phyloP scores from a whole-genome alignment of 257 asterid species.

The Cordia subcordata region DNA sequence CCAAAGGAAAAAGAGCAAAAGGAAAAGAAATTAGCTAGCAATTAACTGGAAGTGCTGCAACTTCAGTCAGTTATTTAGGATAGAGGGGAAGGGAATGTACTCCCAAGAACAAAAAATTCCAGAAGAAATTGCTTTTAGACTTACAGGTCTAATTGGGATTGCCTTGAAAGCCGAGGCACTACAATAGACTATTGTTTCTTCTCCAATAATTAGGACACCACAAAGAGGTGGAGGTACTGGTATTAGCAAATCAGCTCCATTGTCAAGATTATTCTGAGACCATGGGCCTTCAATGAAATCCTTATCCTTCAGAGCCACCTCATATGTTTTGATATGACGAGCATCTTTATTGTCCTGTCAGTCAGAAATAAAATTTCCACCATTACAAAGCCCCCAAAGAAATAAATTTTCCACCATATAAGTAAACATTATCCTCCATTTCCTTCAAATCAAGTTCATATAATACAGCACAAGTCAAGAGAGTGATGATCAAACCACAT shows the following conservation, averaged over 20 bases:
- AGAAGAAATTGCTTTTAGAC: slow-evolving; percentile 27
- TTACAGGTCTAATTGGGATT: slow-evolving; percentile 80
- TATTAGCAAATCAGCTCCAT: slow-evolving; percentile 84
- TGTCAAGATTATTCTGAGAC: slow-evolving; percentile 93
- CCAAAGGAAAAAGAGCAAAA: slow-evolving; percentile 1
- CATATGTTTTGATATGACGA: slow-evolving; percentile 89
- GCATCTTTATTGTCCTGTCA: slow-evolving; percentile 86
- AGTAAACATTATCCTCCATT: no score
- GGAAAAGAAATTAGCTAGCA: not conserved
- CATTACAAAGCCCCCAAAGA: no score
- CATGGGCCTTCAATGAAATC: slow-evolving; percentile 94
- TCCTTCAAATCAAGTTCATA: no score
- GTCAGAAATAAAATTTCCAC: not conserved
- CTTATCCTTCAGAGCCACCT: slow-evolving; percentile 81
- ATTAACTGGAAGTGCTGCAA: not conserved
- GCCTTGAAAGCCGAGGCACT: slow-evolving; percentile 84
- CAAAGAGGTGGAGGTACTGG: slow-evolving; percentile 95
- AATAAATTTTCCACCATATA: no score
- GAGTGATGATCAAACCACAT: no score
- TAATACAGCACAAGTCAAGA: no score
- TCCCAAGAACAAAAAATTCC: slow-evolving; percentile 6
- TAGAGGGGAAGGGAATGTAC: slow-evolving; percentile 9
- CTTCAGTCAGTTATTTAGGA: not conserved
- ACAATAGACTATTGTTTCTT: slow-evolving; percentile 87
- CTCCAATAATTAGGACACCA: slow-evolving; percentile 90